These are phyloP conservation scores for Leccinellum rugosiceps DNA, from an alignment of 768 basidiomycete genomes.

Conservation along the genomic window DNA sequence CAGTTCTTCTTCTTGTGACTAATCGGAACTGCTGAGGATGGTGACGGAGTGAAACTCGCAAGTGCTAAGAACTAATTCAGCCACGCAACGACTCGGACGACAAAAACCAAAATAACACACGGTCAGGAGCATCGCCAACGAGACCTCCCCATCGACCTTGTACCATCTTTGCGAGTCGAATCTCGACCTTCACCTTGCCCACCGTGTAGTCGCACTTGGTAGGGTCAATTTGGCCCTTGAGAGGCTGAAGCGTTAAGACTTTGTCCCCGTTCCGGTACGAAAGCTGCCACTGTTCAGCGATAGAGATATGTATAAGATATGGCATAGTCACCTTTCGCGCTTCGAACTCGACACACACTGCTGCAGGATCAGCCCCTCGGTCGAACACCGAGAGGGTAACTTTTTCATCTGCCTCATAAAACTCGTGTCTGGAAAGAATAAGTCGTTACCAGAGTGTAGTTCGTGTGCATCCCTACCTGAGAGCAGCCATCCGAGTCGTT, in stretches of 20 bases:
- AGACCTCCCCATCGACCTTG: conserved; percentile 73
- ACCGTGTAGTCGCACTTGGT: conserved; percentile 61
- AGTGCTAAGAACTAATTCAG: conserved; percentile 12
- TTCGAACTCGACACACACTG: conserved; percentile 61
- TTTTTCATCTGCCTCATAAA: conserved; percentile 81
- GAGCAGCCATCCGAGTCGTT: conserved; percentile 22
- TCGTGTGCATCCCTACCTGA: conserved; percentile 20
- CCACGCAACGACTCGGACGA: neutral
- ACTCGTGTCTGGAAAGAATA: conserved; percentile 61
- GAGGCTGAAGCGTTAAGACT: conserved; percentile 67
- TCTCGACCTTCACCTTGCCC: conserved; percentile 85
- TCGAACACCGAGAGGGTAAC: conserved; percentile 77
- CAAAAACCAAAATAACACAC: conserved; percentile 40
- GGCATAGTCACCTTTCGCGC: conserved; percentile 51
- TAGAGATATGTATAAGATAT: neutral
- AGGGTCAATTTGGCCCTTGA: conserved; percentile 78
- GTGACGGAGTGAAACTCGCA: conserved; percentile 27
- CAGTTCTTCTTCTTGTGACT: conserved; percentile 73
- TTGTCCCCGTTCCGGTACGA: conserved; percentile 67
- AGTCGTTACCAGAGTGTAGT: neutral
- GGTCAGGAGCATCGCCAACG: conserved; percentile 72
- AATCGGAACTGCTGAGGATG: conserved; percentile 30
- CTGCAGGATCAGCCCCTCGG: conserved; percentile 63
- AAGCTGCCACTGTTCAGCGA: conserved; percentile 11
- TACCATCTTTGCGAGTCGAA: conserved; percentile 67